A percentile compares a stretch with the other conserved stretches of the same genome.
Evolutionary conservation across 257 asterid genomes (phyloP).

Genomic region (Striga asiatica): DNA sequence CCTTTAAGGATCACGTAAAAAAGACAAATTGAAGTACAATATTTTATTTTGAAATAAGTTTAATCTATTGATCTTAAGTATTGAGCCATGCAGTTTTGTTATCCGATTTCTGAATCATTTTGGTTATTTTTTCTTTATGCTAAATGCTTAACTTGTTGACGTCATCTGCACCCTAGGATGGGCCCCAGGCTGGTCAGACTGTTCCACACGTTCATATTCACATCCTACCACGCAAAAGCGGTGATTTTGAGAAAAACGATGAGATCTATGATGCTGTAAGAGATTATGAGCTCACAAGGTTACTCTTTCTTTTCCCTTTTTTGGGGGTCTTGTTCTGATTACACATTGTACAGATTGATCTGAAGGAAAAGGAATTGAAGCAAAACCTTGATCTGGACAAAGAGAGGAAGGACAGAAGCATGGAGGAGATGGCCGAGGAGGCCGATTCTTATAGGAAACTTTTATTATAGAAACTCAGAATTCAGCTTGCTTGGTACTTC

Average conservation of each 20-base stretch:
- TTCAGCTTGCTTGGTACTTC: neutral
- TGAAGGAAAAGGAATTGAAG: conserved; percentile 76
- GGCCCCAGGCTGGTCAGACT: conserved; percentile 77
- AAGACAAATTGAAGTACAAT: too few relatives aligned
- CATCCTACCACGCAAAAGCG: conserved; percentile 60
- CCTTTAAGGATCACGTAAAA: too few relatives aligned
- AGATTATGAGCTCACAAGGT: neutral
- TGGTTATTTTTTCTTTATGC: too few relatives aligned
- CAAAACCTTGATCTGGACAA: conserved; percentile 77
- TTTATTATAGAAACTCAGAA: conserved; percentile 24
- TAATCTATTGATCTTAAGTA: neutral
- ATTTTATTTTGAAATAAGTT: too few relatives aligned
- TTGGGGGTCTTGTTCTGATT: neutral
- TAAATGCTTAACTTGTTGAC: neutral
- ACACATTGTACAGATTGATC: conserved; percentile 44
- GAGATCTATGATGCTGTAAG: conserved; percentile 44
- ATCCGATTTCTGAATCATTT: neutral
- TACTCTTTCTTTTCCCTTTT: neutral
- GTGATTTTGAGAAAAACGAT: conserved; percentile 67
- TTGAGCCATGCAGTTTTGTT: neutral
- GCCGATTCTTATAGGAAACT: conserved; percentile 79
- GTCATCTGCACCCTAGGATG: conserved; percentile 31
- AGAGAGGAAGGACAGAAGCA: conserved; percentile 79
- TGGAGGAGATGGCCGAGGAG: conserved; percentile 81
- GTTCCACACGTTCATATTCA: conserved; percentile 79